Percentiles rank a stretch among this genome's conserved stretches.
Evolutionary conservation across 169 alveolate species (phyloP).

Genomic region (Eimeria maxima): DNA sequence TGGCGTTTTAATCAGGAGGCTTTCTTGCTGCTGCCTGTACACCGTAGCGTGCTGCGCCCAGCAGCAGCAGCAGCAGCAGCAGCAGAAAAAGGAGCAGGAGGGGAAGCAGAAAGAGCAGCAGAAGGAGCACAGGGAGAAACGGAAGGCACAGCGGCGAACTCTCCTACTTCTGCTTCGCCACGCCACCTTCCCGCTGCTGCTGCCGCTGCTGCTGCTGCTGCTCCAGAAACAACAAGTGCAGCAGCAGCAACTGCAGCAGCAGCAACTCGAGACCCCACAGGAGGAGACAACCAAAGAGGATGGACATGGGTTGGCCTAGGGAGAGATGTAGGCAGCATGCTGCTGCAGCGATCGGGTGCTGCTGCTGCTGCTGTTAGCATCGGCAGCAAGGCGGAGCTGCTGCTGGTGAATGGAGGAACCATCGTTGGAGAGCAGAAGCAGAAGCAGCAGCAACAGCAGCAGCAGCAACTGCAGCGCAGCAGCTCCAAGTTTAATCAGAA

Average conservation of each 20-base stretch:
- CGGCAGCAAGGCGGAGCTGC: constrained; percentile 29
- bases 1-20: neutral
- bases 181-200: neutral
- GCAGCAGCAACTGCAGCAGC: neutral
- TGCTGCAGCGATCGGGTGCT: constrained; percentile 30
- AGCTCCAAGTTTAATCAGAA: constrained; percentile 27
- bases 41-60: neutral
- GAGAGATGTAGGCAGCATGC: neutral
- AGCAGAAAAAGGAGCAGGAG: neutral
- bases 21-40: constrained; percentile 45
- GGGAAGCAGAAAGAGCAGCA: neutral
- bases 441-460: constrained; percentile 16
- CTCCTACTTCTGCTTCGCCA: neutral
- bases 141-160: neutral
- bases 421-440: too few relatives aligned
- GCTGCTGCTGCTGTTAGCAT: constrained; percentile 48
- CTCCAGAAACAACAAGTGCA: neutral
- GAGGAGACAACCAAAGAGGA: neutral
- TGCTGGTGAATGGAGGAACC: constrained; percentile 53
- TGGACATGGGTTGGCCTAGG: constrained; percentile 27
- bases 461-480: constrained; percentile 48
- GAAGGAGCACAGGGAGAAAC: neutral
- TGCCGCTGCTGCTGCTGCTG: neutral
- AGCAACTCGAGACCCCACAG: neutral
- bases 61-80: constrained; percentile 52